Conservation (phyloP, 2,329 filamentous ascomycete genomes). For the Plenodomus biglobosus region DNA sequence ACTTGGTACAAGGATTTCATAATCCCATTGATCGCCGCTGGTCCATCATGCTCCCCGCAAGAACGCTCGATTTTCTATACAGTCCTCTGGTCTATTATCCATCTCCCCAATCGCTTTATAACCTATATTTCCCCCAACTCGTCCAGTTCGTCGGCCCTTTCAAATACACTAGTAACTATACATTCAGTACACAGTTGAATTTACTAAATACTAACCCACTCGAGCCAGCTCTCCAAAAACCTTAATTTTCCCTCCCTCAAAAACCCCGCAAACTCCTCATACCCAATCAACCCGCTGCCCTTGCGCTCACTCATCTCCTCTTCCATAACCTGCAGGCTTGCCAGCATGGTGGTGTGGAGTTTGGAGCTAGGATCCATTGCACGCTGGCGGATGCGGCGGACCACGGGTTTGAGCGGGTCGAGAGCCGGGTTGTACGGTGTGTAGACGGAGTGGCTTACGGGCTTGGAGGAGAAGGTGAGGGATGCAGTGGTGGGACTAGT, state of each 20-base stretch:
- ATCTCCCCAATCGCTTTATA: too few species aligned
- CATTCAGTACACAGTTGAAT: neutral
- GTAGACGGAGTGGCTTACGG: slow-evolving; percentile 10
- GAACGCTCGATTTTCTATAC: too few species aligned
- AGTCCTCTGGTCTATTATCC: too few species aligned
- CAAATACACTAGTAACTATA: too few species aligned
- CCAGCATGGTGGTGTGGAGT: slow-evolving; percentile 43
- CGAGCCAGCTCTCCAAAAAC: slow-evolving; percentile 89
- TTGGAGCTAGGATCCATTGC: slow-evolving; percentile 19
- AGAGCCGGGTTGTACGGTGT: slow-evolving; percentile 16
- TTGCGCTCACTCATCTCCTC: slow-evolving; percentile 68
- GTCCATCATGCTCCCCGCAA: too few species aligned
- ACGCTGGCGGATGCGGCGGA: slow-evolving; percentile 21
- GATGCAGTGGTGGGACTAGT: neutral
- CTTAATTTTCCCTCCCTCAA: slow-evolving; percentile 67
- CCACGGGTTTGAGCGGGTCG: slow-evolving; percentile 15
- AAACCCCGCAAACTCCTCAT: slow-evolving; percentile 75
- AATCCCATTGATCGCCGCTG: too few species aligned
- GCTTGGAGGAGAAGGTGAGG: neutral
- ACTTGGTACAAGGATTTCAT: too few species aligned
- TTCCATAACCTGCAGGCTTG: slow-evolving; percentile 65
- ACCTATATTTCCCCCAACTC: too few species aligned
- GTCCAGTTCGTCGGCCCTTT: too few species aligned
- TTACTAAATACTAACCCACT: slow-evolving; percentile 58
- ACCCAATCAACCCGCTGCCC: slow-evolving; percentile 77